phyloP scores from a whole-genome alignment of 805 yeast genomes.

The Vanderwaltozyma verrucispora region DNA sequence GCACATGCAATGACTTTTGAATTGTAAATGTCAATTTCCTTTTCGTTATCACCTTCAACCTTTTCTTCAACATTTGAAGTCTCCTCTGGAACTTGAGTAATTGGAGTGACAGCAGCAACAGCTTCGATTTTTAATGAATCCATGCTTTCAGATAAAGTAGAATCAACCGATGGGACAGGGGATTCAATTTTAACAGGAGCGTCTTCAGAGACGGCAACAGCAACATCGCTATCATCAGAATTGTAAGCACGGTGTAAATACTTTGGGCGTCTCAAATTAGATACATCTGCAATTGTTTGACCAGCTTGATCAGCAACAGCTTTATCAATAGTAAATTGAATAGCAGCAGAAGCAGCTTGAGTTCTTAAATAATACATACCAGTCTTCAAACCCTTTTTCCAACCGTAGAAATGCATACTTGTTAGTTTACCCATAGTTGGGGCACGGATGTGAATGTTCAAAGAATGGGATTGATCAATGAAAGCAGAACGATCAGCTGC shows the following conservation, averaged over 20 bases:
- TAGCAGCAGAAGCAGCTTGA: conserved; percentile 93
- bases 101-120: conserved; percentile 24
- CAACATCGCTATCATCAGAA: not conserved
- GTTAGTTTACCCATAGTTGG: conserved; percentile 95
- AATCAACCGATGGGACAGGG: conserved; percentile 4
- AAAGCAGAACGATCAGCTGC: conserved; percentile 75
- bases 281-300: conserved; percentile 8
- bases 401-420: conserved; percentile 93
- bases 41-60: conserved; percentile 31
- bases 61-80: conserved; percentile 29
- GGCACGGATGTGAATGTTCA: conserved; percentile 72
- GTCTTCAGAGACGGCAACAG: not conserved
- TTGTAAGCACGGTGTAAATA: conserved; percentile 17
- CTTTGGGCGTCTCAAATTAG: conserved; percentile 31
- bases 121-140: conserved; percentile 10
- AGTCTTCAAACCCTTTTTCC: conserved; percentile 94
- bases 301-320: conserved; percentile 46
- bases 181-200: not conserved
- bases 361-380: conserved; percentile 96
- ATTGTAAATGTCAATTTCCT: conserved; percentile 76
- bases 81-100: conserved; percentile 31
- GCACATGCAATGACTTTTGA: conserved; percentile 95
- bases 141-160: conserved; percentile 1
- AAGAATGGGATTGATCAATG: conserved; percentile 84
- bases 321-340: conserved; percentile 72